Conservation (phyloP, 306 rosid genomes). For the Canavalia ensiformis region DNA sequence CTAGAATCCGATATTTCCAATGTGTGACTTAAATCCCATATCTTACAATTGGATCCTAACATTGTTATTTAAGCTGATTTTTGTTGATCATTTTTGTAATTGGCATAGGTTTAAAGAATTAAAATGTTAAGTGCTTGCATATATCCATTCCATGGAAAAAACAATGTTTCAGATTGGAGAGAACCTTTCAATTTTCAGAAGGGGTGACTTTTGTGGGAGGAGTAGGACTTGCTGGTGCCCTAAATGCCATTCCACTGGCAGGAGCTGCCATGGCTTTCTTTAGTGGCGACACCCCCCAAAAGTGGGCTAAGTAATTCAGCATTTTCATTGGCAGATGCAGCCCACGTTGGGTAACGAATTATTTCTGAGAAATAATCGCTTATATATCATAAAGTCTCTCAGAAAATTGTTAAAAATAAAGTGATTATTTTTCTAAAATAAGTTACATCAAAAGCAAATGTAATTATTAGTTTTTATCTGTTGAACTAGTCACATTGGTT, state of each 20-base stretch:
- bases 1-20: too few species aligned
- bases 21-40: too few species aligned
- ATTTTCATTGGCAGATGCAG: slow-evolving; percentile 14
- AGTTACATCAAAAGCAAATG: not conserved
- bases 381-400: too few species aligned
- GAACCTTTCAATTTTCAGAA: slow-evolving; percentile 70
- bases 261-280: slow-evolving; percentile 68
- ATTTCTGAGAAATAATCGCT: too few species aligned
- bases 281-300: slow-evolving; percentile 67
- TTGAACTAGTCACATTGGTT: not conserved
- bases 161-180: slow-evolving; percentile 63
- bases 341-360: too few species aligned
- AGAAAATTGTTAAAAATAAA: too few species aligned
- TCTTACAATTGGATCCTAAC: too few species aligned
- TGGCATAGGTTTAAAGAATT: not conserved
- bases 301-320: slow-evolving; percentile 63
- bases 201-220: slow-evolving; percentile 91
- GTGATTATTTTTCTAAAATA: too few species aligned
- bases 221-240: slow-evolving; percentile 71
- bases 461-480: not conserved
- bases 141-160: slow-evolving; percentile 12
- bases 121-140: not conserved
- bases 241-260: slow-evolving; percentile 62
- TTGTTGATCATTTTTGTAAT: not conserved
- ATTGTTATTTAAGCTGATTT: not conserved